phyloP scores from a whole-genome alignment of 345 rosid genomes.

The Reutealis trisperma region DNA sequence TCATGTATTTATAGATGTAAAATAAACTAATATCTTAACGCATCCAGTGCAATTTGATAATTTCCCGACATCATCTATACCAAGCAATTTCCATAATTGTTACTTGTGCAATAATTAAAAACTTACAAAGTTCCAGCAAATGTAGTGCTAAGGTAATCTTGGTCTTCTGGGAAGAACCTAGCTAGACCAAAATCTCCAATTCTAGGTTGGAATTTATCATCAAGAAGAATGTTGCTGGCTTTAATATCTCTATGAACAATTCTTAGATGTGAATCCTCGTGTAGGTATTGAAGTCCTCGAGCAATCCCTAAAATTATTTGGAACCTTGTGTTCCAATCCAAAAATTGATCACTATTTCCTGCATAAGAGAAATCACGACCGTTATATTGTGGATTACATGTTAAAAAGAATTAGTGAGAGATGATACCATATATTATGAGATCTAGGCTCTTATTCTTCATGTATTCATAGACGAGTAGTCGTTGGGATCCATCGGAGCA shows the following conservation, averaged over 20 bases:
- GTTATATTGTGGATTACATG: too few species aligned
- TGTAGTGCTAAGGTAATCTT: conserved; percentile 63
- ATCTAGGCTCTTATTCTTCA: conserved; percentile 70
- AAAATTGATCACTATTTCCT: conserved; percentile 44
- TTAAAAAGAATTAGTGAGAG: not conserved
- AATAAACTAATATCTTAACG: too few species aligned
- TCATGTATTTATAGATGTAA: too few species aligned
- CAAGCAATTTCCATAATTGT: not conserved
- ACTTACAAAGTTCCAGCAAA: conserved; percentile 75
- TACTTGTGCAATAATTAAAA: not conserved
- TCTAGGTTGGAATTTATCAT: conserved; percentile 61
- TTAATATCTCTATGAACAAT: conserved; percentile 34
- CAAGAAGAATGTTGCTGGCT: conserved; percentile 79
- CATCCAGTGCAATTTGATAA: too few species aligned
- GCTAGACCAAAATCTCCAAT: conserved; percentile 78
- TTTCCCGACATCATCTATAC: too few species aligned
- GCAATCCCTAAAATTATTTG: conserved; percentile 64
- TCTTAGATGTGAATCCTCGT: conserved; percentile 61
- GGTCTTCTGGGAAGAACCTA: conserved; percentile 73
- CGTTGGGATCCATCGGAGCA: conserved; percentile 65
- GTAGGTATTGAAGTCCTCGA: conserved; percentile 66
- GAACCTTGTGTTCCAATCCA: conserved; percentile 54
- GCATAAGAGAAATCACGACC: not conserved
- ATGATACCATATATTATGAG: conserved; percentile 51
- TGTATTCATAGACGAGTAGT: conserved; percentile 61